These are phyloP conservation scores for Ephemerocybe angulata DNA, from an alignment of 768 basidiomycete genomes.

Conservation along the genomic window DNA sequence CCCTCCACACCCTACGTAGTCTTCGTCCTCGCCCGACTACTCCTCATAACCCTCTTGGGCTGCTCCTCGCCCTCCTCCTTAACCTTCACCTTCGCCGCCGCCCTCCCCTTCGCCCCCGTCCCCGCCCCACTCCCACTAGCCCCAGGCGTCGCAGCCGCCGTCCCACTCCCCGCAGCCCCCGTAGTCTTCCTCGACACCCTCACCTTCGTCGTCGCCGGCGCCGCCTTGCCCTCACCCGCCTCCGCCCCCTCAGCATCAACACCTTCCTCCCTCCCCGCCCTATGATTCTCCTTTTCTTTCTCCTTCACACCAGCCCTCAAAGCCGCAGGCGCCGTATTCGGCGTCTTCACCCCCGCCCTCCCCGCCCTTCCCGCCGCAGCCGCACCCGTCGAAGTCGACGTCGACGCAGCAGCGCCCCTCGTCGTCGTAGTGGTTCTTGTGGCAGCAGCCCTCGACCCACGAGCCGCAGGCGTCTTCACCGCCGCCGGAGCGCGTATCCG, in stretches of 20 bases:
- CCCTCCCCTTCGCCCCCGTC: conserved; percentile 14
- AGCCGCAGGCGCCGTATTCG: conserved; percentile 33
- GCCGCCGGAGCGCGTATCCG: no score
- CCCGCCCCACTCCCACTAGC: conserved; percentile 10
- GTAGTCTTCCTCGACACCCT: background rate
- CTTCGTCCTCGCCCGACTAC: conserved; percentile 34
- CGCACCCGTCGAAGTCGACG: conserved; percentile 13
- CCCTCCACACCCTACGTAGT: conserved; percentile 19
- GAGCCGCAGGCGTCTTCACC: background rate
- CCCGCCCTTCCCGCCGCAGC: conserved; percentile 19
- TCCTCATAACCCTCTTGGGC: conserved; percentile 26
- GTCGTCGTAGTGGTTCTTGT: background rate
- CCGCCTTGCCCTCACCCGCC: conserved; percentile 27
- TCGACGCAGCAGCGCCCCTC: conserved; percentile 1
- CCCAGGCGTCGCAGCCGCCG: conserved; percentile 16
- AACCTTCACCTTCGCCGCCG: conserved; percentile 18
- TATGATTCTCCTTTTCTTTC: conserved; percentile 34
- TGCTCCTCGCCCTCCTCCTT: conserved; percentile 22
- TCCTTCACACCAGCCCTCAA: conserved; percentile 27
- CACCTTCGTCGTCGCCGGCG: background rate
- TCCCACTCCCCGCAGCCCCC: conserved; percentile 13
- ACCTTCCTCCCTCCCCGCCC: conserved; percentile 23
- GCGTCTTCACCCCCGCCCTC: conserved; percentile 30
- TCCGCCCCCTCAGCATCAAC: conserved; percentile 31
- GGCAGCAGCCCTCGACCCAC: background rate